Evolutionary conservation across 139 green algal species (phyloP), one percentile per base, ranked within the genome.

Genomic region (Dunaliella primolecta): DNA sequence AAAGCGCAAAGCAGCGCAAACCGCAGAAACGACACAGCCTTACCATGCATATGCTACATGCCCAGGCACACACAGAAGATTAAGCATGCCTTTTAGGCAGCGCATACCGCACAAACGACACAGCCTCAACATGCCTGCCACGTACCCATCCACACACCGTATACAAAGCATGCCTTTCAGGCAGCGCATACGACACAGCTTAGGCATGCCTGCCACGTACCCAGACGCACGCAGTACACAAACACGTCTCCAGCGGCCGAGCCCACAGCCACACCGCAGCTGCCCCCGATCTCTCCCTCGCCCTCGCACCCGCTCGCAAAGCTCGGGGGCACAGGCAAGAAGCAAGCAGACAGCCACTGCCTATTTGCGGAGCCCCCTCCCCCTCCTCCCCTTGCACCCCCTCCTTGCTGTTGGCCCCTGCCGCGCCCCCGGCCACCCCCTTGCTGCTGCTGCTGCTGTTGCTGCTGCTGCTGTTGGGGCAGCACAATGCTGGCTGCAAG

Each of bases 151-250:
- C 2, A 1, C 20, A 30, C n/a, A n/a, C n/a, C n/a, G n/a, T n/a
- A n/a, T n/a, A n/a, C n/a, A n/a, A n/a, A n/a, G n/a, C n/a, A 72
- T 72, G 56, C 56, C 15, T 21, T 21, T 72, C 56, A 72, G 56
- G 56, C 56, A 72, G 15, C 56, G 20, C 20, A 72, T 29, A 29
- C 72, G 25, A 78, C 30, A 29, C 72, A 24, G 27, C 2, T 27
- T 32, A 27, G 7, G 46, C 2, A 81, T 2, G 46, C 75, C 23
- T 38, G 31, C 56, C 32, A 71, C 86, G 64, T 71, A 89, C 86
- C 80, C 1, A 86, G 30, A 2, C 64, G 56, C 72, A 89, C 86
- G n/a, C 71, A 38, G 78, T 87, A 85, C 72, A 85, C 15, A 29
- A 83, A 35, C 71, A 89, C 72, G 23, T 71, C 71, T 29, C 71